phyloP scores from a whole-genome alignment of 495 filamentous ascomycete genomes.

The Bacidia rubella region DNA sequence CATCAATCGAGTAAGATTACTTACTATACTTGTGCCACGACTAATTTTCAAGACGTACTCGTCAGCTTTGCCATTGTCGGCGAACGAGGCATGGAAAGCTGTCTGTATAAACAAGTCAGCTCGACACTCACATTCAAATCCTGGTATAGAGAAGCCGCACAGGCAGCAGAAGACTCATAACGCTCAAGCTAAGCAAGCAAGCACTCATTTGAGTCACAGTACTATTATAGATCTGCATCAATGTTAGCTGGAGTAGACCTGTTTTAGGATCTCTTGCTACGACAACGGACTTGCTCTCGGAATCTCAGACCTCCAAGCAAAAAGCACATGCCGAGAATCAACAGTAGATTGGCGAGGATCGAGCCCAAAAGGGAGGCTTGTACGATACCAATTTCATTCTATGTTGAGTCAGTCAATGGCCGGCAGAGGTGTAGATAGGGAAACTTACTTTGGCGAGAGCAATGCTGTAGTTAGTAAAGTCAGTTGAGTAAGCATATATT shows the following conservation, averaged over 20 bases:
- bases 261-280: no score
- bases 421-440: conserved; percentile 18
- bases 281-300: conserved; percentile 53
- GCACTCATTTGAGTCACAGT: conserved; percentile 93
- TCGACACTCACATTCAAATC: no score
- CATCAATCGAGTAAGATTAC: conserved; percentile 13
- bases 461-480: conserved; percentile 36
- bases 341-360: conserved; percentile 72
- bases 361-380: conserved; percentile 81
- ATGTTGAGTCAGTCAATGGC: conserved; percentile 18
- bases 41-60: conserved; percentile 64
- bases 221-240: conserved; percentile 68
- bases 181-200: conserved; percentile 76
- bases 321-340: conserved; percentile 87
- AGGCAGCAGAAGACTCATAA: conserved; percentile 70
- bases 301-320: conserved; percentile 74
- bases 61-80: conserved; percentile 46
- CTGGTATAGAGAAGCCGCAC: no score
- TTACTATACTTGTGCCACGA: conserved; percentile 77
- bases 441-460: conserved; percentile 45
- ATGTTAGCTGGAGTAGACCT: no score
- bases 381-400: conserved; percentile 77
- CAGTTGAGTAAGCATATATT: conserved; percentile 24
- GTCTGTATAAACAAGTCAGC: no score
- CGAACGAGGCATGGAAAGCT: conserved; percentile 83